These are phyloP conservation scores for Neurospora sp. DNA, from an alignment of 495 filamentous ascomycete species.

Conservation along the genomic window DNA sequence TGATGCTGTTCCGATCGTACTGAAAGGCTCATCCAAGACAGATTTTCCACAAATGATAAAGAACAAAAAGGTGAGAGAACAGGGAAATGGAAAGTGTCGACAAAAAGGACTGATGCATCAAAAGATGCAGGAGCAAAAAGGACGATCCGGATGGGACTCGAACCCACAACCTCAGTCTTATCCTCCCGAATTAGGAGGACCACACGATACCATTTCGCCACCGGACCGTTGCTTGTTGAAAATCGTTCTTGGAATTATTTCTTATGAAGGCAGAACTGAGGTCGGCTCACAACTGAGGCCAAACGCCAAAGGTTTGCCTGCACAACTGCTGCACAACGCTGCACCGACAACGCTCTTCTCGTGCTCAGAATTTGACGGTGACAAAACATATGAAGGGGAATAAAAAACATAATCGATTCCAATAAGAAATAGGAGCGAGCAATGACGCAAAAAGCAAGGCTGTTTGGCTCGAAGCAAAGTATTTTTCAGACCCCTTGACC, in stretches of 20 bases:
- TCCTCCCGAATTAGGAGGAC: background rate
- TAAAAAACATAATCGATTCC: background rate
- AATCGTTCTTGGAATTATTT: accelerated
- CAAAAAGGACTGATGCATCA: background rate
- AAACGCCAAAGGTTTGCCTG: background rate
- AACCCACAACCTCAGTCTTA: constrained; percentile 1
- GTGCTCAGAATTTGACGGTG: background rate
- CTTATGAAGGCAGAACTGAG: background rate
- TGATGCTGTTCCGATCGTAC: background rate
- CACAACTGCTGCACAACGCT: background rate
- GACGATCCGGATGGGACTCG: background rate
- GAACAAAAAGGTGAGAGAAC: background rate
- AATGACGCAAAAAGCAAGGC: background rate
- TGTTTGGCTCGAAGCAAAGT: background rate
- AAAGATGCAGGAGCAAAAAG: background rate
- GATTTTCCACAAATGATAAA: background rate
- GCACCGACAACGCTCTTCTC: background rate
- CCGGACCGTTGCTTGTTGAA: background rate
- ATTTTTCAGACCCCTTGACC: background rate
- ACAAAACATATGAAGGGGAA: background rate
- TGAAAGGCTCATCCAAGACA: no score
- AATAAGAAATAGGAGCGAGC: background rate
- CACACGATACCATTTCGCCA: constrained; percentile 1
- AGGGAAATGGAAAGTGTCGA: background rate
- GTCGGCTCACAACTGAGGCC: background rate